Evolutionary conservation across 1,284 basidiomycete species (phyloP).

Genomic region (Megacollybia platyphylla): DNA sequence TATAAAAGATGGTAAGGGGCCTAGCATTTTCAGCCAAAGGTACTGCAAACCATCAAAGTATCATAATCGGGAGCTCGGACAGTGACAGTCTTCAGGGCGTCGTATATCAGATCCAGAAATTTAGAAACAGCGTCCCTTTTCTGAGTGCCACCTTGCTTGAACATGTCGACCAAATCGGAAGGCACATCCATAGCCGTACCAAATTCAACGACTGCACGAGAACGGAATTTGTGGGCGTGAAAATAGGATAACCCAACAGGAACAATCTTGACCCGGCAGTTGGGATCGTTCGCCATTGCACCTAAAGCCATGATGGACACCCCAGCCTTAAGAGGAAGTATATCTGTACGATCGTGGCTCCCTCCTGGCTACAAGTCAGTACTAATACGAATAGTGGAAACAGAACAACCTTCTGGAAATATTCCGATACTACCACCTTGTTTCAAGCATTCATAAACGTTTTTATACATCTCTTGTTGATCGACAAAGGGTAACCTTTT

Average conservation of each 20-base stretch:
- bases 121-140: constrained; percentile 89
- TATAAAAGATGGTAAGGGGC: constrained; percentile 14
- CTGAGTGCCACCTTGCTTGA: constrained; percentile 79
- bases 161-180: constrained; percentile 75
- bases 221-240: constrained; percentile 90
- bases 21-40: constrained; percentile 1
- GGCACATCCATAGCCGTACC: constrained; percentile 88
- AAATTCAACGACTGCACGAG: constrained; percentile 94
- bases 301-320: constrained; percentile 97
- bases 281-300: constrained; percentile 88
- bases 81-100: constrained; percentile 95
- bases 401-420: constrained; percentile 77
- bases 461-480: constrained; percentile 90
- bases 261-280: constrained; percentile 80
- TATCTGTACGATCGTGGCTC: constrained; percentile 91
- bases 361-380: constrained; percentile 45
- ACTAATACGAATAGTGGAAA: constrained; percentile 1
- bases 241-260: constrained; percentile 95
- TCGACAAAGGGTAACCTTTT: constrained; percentile 80
- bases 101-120: constrained; percentile 87
- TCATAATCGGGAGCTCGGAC: constrained; percentile 96
- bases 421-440: constrained; percentile 89
- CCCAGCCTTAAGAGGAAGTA: constrained; percentile 91
- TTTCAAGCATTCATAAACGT: constrained; percentile 84
- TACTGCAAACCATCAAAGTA: constrained; percentile 75